Conservation (phyloP, 495 filamentous ascomycete genomes). For the Parmelia sp. region DNA sequence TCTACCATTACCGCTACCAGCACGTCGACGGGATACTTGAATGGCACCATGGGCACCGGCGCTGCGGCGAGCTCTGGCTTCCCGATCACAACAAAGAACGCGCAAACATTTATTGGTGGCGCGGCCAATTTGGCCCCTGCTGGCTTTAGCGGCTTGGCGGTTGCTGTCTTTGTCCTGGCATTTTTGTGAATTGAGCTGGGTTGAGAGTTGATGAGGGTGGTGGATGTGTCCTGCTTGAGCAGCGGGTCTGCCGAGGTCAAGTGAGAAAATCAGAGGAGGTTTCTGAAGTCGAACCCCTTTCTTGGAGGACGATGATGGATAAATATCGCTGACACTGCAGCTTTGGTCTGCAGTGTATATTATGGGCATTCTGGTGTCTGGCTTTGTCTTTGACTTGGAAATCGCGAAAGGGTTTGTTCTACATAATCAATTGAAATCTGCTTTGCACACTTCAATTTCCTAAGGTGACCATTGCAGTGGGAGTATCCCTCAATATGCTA, state of each 20-base stretch:
- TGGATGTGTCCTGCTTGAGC: neutral
- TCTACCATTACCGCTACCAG: neutral
- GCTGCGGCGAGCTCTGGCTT: constrained; percentile 1
- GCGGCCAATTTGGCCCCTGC: neutral
- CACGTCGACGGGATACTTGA: neutral
- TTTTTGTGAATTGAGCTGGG: neutral
- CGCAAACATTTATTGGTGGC: neutral
- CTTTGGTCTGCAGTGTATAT: neutral
- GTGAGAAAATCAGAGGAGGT: neutral
- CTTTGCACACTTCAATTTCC: neutral
- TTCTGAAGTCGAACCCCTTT: neutral
- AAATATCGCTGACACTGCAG: neutral
- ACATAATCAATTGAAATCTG: neutral
- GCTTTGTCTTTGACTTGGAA: neutral
- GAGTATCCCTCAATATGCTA: too few species aligned
- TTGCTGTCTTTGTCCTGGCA: neutral
- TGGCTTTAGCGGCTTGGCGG: neutral
- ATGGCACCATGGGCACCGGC: neutral
- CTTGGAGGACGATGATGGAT: neutral
- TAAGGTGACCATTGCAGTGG: too few species aligned
- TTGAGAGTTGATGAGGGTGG: neutral
- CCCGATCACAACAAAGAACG: neutral
- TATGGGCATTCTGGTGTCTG: neutral
- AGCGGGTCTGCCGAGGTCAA: constrained; percentile 5
- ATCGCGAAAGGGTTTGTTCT: neutral